Evolutionary conservation across 495 filamentous ascomycete genomes (phyloP), one percentile per base, ranked within the genome.

Genomic region (Aspergillus steynii): DNA sequence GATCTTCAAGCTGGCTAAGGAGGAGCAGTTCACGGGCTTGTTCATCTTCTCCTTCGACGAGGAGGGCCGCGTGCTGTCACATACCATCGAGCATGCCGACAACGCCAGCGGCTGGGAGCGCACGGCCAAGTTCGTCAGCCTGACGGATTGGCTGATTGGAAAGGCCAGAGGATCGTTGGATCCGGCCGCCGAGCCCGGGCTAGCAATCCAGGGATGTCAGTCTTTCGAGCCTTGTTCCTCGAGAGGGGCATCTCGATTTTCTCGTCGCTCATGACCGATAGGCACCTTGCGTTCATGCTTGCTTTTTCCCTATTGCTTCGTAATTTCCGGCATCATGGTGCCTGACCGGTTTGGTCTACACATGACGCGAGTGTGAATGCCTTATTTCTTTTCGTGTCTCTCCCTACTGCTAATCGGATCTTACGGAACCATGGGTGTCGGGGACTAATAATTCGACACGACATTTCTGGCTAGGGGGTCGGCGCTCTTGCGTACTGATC

Each of bases 31-130:
- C 51, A 77, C 73, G 20, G 95, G 95, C 0, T 64, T 97, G 15
- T 99, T 99, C 71, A 85, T 96, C 52, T 99, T 99, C 74, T 91
- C 95, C 56, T 99, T 99, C 74, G 96, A 99, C 68, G 85, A 88
- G 61, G 86, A 96, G 63, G 95, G 96, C 3, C 79, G 92, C 53
- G 86, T 99, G 29, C 64, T 88, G 52, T 88, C 82, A 56, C 95
- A 98, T 76, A 95, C 90, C 0, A 98, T 99, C 69, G 95, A 99
- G 75, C 91, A 96, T 79, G 89, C 88, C 9, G 88, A 97, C 66
- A 83, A 91, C 60, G 87, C 88, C 52, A 83, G 88, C 51, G 86
- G 87, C 50, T 88, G 88, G 82, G 91, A 89, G 50, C 79, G 78
- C 9, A 85, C 82, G 58, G 77, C 90, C 12, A 87, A 86, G 68